Evolutionary conservation across 1,284 basidiomycete genomes (phyloP), one percentile per base, ranked within the genome.

Genomic region (Melanopsichium pennsylvanicum): DNA sequence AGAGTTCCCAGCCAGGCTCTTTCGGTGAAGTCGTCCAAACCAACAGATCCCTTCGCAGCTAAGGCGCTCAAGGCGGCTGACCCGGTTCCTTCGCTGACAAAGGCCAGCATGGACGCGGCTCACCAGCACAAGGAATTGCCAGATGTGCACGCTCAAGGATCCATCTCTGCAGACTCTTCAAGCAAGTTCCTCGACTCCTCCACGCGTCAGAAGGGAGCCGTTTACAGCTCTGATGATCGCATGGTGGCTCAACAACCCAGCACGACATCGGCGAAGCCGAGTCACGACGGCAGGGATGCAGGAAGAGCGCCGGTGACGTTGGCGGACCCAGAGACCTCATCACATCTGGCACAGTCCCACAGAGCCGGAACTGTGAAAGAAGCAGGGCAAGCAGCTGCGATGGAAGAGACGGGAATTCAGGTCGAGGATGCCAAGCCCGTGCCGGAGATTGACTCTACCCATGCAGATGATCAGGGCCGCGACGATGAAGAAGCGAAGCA

Each of bases 61-160:
- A 57, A 57, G n/a, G 54, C 60, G 15, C 39, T 57, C 38, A 52
- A 51, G 10, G 48, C 60, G 7, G 33, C 18, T 9, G 48, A 51
- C 11, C 19, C n/a, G 15, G 36, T 25, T 35, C 22, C 34, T 19
- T 31, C 18, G 4, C 34, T n/a, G 34, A 13, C 43, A 6, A 44
- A 34, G 21, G 29, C 13, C 32, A 62, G 46, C 35, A 36, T 49
- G 19, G 50, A 55, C 16, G 34, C 41, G 12, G 41, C 34, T 12
- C 37, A 43, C n/a, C 38, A 34, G 16, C 51, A 40, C 18, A 32
- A 37, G 22, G 36, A 46, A 23, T 16, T 44, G 6, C 19, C 34
- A 2, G 49, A 38, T 11, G 16, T 7, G 2, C 27, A 29, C 7
- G 8, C 7, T 8, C 27, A 13, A 29, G 27, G 8, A 8, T 29